phyloP scores from a whole-genome alignment of 2,329 filamentous ascomycete species.

The Ophiosphaerella narmari region DNA sequence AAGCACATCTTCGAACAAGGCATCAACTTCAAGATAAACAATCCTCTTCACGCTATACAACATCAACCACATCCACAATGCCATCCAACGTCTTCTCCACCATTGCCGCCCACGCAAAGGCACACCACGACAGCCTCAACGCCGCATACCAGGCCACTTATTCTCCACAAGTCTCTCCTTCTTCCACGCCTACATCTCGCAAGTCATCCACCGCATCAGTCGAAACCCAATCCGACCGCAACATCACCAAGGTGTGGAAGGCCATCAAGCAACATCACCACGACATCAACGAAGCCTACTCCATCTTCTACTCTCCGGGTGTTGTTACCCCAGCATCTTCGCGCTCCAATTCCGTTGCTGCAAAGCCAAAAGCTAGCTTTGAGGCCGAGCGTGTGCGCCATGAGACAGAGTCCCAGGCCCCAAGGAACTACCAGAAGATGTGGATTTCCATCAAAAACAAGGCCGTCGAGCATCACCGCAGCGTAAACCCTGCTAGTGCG shows the following conservation, averaged over 20 bases:
- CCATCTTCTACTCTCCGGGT: slow-evolving; percentile 30
- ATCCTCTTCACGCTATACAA: slow-evolving; percentile 1
- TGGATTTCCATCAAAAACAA: slow-evolving; percentile 33
- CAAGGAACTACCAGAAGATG: slow-evolving; percentile 27
- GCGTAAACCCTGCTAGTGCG: slow-evolving; percentile 30
- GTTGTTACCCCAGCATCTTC: slow-evolving; percentile 12
- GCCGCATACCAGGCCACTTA: slow-evolving; percentile 31
- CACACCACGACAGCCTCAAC: slow-evolving; percentile 38
- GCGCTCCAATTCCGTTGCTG: slow-evolving; percentile 8
- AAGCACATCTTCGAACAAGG: slow-evolving; percentile 14
- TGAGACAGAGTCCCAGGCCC: slow-evolving; percentile 11
- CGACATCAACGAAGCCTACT: slow-evolving; percentile 35
- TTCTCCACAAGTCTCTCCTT: slow-evolving; percentile 10
- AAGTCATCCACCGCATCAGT: slow-evolving; percentile 15
- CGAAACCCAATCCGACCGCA: slow-evolving; percentile 15
- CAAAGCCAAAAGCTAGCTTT: slow-evolving; percentile 17
- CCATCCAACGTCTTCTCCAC: slow-evolving; percentile 28
- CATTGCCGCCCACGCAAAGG: slow-evolving; percentile 31
- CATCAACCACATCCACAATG: slow-evolving; percentile 22
- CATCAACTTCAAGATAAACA: slow-evolving; percentile 5
- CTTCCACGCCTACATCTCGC: slow-evolving; percentile 16
- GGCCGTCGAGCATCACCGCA: slow-evolving; percentile 37
- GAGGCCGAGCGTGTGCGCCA: slow-evolving; percentile 14
- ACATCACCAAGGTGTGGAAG: slow-evolving; percentile 31
- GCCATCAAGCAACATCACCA: slow-evolving; percentile 39